phyloP scores from a whole-genome alignment of 306 rosid genomes.

The Astragalus glycyphyllos region DNA sequence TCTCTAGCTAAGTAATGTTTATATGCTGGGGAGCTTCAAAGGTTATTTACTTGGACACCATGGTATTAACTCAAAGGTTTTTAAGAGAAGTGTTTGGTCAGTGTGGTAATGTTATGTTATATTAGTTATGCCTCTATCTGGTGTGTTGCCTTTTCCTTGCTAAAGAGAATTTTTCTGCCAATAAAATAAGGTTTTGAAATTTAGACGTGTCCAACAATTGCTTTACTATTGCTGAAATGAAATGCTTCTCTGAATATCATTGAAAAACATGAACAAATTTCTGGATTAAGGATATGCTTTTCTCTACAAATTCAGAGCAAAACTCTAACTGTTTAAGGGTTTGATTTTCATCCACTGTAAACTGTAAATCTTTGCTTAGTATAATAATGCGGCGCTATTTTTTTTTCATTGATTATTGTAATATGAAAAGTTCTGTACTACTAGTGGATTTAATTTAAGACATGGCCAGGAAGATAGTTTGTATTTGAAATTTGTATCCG shows the following conservation, averaged over 20 bases:
- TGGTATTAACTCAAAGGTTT: conserved; percentile 13
- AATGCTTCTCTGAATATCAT: conserved; percentile 11
- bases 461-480: too few relatives aligned
- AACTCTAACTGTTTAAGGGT: not conserved
- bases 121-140: not conserved
- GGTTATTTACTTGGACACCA: conserved; percentile 11
- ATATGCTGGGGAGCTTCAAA: conserved; percentile 10
- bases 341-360: conserved; percentile 20
- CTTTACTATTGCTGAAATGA: not conserved
- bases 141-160: conserved; percentile 15
- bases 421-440: conserved; percentile 5
- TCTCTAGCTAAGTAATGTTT: not conserved
- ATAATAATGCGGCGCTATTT: not conserved
- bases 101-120: conserved; percentile 19
- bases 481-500: conserved; percentile 7
- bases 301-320: not conserved
- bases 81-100: conserved; percentile 21
- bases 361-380: not conserved
- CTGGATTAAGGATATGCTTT: conserved; percentile 1
- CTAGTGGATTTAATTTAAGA: too few relatives aligned
- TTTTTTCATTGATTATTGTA: not conserved
- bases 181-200: not conserved
- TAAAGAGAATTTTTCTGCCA: conserved; percentile 12
- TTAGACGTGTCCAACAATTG: not conserved
- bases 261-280: conserved; percentile 10